phyloP scores from a whole-genome alignment of 495 filamentous ascomycete species.

The Trichoderma parareesei region DNA sequence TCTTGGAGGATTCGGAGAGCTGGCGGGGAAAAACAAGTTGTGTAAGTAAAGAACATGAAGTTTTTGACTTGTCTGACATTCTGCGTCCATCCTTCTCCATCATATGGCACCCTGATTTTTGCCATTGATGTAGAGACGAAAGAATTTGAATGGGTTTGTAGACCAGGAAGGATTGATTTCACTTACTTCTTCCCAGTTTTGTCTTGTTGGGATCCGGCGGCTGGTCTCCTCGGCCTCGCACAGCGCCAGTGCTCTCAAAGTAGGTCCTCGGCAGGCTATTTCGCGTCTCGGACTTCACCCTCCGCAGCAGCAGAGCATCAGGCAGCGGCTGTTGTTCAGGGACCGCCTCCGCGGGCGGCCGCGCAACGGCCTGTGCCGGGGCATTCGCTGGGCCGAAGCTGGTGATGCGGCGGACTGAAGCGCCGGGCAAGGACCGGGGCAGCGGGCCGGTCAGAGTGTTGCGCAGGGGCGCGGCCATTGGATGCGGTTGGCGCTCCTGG shows the following conservation, averaged over 20 bases:
- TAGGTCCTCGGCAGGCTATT: background rate
- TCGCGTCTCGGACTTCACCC: background rate
- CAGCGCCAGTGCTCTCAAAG: slow-evolving; percentile 7
- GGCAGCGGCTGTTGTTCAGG: background rate
- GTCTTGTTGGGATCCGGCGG: slow-evolving; percentile 63
- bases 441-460: background rate
- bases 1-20: slow-evolving; percentile 81
- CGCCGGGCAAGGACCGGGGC: slow-evolving; percentile 1
- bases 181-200: slow-evolving; percentile 82
- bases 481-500: slow-evolving; percentile 2
- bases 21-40: slow-evolving; percentile 22
- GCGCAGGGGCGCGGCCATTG: slow-evolving; percentile 13
- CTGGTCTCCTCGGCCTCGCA: slow-evolving; percentile 18
- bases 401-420: slow-evolving; percentile 7
- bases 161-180: background rate
- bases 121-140: too few relatives aligned
- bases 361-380: background rate
- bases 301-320: background rate
- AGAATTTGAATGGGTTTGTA: too few relatives aligned
- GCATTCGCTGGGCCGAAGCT: slow-evolving; percentile 12
- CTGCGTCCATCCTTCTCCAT: background rate
- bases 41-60: background rate
- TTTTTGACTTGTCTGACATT: too few relatives aligned
- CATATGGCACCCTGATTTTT: background rate
- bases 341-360: background rate